phyloP scores from a whole-genome alignment of 495 filamentous ascomycete species.

The Neurospora sp. region DNA sequence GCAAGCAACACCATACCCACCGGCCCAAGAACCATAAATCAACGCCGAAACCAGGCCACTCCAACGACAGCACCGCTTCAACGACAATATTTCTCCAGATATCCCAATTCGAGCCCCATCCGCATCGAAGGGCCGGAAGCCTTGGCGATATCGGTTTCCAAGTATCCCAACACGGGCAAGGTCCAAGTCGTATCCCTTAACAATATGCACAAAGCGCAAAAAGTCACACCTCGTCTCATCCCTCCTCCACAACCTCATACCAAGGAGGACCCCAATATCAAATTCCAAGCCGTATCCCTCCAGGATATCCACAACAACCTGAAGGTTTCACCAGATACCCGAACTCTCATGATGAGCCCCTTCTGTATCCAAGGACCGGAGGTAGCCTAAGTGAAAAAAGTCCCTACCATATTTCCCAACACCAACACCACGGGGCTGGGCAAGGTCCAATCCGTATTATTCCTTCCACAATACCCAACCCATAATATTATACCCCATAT shows the following conservation, averaged over 20 bases:
- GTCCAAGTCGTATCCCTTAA: no score
- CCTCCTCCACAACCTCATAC: no score
- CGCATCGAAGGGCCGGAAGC: background rate
- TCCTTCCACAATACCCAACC: background rate
- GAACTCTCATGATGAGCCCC: background rate
- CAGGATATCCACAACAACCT: no score
- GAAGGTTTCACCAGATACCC: no score
- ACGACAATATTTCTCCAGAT: background rate
- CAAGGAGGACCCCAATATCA: no score
- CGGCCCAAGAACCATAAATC: background rate
- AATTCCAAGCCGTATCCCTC: no score
- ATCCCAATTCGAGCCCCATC: background rate
- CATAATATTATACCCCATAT: background rate
- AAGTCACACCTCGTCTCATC: no score
- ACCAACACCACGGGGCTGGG: background rate
- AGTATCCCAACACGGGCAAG: background rate
- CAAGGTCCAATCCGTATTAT: background rate
- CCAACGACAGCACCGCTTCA: background rate
- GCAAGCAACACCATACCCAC: background rate
- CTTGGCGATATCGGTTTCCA: no score
- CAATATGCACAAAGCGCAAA: no score
- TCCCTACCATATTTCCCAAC: background rate
- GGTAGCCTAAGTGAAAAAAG: background rate
- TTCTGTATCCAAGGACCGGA: background rate
- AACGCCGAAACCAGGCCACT: background rate